phyloP scores from a whole-genome alignment of 768 basidiomycete species.

The Pleurotus tuber-regium region DNA sequence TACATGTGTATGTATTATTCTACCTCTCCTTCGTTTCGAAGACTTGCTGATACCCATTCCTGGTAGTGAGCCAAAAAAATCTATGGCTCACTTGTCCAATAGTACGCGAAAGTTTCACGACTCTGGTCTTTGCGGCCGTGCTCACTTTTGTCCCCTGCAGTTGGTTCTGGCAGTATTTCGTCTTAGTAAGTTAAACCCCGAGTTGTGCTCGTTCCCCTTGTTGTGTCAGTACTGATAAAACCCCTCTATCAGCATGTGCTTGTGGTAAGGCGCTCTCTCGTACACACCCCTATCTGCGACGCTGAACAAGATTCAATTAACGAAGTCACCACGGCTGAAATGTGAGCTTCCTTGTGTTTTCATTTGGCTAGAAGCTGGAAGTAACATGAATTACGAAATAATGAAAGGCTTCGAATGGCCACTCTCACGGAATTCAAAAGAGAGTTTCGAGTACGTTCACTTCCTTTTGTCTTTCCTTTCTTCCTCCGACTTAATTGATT shows the following conservation, averaged over 20 bases:
- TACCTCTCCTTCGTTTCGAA: background rate
- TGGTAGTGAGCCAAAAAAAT: conserved; percentile 24
- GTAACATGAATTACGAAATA: background rate
- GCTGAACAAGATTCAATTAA: no score
- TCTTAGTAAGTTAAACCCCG: no score
- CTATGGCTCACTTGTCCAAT: conserved; percentile 20
- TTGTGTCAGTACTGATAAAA: no score
- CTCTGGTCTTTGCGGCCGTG: no score
- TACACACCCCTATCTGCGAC: no score
- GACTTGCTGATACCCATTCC: no score
- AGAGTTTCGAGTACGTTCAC: conserved; percentile 13
- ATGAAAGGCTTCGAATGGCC: conserved; percentile 19
- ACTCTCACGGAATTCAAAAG: conserved; percentile 18
- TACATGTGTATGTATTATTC: conserved; percentile 18
- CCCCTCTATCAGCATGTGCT: no score
- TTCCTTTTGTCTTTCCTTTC: background rate
- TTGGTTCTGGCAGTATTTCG: no score
- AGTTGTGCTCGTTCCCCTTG: no score
- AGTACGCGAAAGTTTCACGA: no score
- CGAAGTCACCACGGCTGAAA: conserved; percentile 22
- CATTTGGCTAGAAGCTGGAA: background rate
- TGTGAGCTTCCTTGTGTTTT: conserved; percentile 17
- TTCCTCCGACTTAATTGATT: conserved; percentile 20
- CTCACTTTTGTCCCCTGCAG: no score
- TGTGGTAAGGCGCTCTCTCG: no score